A percentile compares a stretch with the other conserved stretches of the same genome.
phyloP scores from a whole-genome alignment of 2,329 filamentous ascomycete genomes.

The Ophiostoma angusticollis region DNA sequence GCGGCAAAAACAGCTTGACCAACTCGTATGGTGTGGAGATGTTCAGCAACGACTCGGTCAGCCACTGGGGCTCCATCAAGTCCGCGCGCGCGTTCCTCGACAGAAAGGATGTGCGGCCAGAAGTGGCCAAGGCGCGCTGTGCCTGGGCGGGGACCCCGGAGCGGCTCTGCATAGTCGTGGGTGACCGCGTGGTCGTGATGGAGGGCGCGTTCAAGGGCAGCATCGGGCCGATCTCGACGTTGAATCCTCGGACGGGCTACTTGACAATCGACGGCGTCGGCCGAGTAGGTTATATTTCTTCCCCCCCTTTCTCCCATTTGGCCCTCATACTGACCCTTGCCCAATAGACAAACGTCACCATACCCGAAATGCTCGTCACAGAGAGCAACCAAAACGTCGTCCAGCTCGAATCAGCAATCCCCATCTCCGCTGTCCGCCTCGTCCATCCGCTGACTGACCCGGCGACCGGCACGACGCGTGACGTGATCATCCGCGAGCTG shows the following conservation, averaged over 20 bases:
- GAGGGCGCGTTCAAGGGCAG: slow-evolving; percentile 70
- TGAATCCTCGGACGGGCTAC: slow-evolving; percentile 42
- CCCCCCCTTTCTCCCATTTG: not conserved
- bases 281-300: slow-evolving; percentile 37
- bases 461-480: slow-evolving; percentile 49
- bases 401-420: slow-evolving; percentile 41
- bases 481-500: slow-evolving; percentile 67
- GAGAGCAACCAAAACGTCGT: slow-evolving; percentile 27
- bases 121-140: slow-evolving; percentile 29
- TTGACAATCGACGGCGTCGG: slow-evolving; percentile 51
- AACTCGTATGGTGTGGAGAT: too few relatives aligned
- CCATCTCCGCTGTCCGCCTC: slow-evolving; percentile 63
- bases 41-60: slow-evolving; percentile 12
- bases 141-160: slow-evolving; percentile 43
- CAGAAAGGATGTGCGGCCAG: too few relatives aligned
- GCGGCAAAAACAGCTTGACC: slow-evolving; percentile 5
- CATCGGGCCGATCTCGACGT: slow-evolving; percentile 56
- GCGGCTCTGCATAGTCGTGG: slow-evolving; percentile 48
- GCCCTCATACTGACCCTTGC: not conserved
- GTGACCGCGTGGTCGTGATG: slow-evolving; percentile 73
- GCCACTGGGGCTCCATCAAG: slow-evolving; percentile 14
- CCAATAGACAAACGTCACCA: slow-evolving; percentile 25
- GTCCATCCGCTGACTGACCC: slow-evolving; percentile 63
- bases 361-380: slow-evolving; percentile 27
- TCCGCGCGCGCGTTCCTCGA: too few relatives aligned